Conservation (phyloP, 2,329 filamentous ascomycete genomes). For the Teratosphaeria pseudoeucalypti region DNA sequence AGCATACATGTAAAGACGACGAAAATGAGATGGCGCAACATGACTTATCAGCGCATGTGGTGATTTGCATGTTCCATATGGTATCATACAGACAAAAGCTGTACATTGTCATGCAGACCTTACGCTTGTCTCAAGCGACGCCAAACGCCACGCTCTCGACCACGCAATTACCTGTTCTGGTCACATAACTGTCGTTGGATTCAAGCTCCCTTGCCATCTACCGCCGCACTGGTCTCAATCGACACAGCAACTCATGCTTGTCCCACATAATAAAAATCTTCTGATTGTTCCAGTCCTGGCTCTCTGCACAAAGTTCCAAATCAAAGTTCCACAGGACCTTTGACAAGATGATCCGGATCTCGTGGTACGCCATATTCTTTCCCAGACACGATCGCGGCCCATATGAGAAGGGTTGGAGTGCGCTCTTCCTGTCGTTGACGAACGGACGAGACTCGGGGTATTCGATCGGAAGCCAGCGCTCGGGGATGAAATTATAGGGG, state of each 20-base stretch:
- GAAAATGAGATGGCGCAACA: too few species aligned
- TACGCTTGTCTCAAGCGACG: too few species aligned
- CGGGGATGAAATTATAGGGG: slow-evolving; percentile 22
- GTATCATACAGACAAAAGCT: not conserved
- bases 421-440: slow-evolving; percentile 18
- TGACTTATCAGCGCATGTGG: too few species aligned
- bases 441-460: slow-evolving; percentile 7
- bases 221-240: not conserved
- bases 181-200: not conserved
- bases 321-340: slow-evolving; percentile 32
- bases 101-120: not conserved
- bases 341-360: slow-evolving; percentile 29
- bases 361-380: slow-evolving; percentile 23
- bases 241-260: slow-evolving; percentile 14
- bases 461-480: slow-evolving; percentile 28
- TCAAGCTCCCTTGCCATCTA: not conserved
- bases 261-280: slow-evolving; percentile 20
- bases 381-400: slow-evolving; percentile 30
- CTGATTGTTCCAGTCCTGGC: slow-evolving; percentile 19
- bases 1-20: too few species aligned
- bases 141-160: too few species aligned
- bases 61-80: too few species aligned
- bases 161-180: not conserved
- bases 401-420: slow-evolving; percentile 22
- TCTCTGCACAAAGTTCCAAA: slow-evolving; percentile 15